Evolutionary conservation across 179 eudicot species (phyloP), one percentile per base, ranked within the genome.

Genomic region (Monotropa hypopitys): DNA sequence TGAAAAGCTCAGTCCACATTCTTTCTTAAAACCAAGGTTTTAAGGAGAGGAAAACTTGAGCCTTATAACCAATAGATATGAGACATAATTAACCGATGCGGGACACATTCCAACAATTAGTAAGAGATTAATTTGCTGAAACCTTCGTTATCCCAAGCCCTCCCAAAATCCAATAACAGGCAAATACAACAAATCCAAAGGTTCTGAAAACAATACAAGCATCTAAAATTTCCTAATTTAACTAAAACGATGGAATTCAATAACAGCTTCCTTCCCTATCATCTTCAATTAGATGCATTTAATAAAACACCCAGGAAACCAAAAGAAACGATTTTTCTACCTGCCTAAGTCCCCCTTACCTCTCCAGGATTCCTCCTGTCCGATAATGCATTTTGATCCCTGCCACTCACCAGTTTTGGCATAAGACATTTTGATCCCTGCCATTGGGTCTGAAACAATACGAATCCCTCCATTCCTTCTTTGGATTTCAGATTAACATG

Each of bases 391-490:
- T 76, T 78, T 83, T 86, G 16, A 91, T 83, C n/a, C 92, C 97
- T 0, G 94, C 87, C 70, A 89, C n/a, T n/a, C 40, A 38, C 83
- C 80, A 2, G 66, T 43, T 61, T 80, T 85, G 1, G 90, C 90
- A 86, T 85, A 91, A 43, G 88, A 92, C 88, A 89, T 76, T 78
- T 83, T 86, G 16, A 91, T 83, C n/a, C 92, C 97, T 0, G 94
- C 87, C 70, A 89, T 94, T 0, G 97, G 94, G 82, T 92, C 97
- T 23, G 92, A 85, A 65, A 92, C 84, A 53, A 84, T 83, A 33
- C 76, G 61, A 11, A 76, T 61, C 33, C 82, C 86, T 11, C 87
- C 92, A 54, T 84, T 86, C 72, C 76, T 71, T 76, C 84, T 79
- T 33, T 78, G 89, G 74, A 72, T 80, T 79, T 89, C 88, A 66